Evolutionary conservation across 805 yeast species (phyloP), one percentile per base, ranked within the genome.

Genomic region (Wickerhamomyces queroliae): DNA sequence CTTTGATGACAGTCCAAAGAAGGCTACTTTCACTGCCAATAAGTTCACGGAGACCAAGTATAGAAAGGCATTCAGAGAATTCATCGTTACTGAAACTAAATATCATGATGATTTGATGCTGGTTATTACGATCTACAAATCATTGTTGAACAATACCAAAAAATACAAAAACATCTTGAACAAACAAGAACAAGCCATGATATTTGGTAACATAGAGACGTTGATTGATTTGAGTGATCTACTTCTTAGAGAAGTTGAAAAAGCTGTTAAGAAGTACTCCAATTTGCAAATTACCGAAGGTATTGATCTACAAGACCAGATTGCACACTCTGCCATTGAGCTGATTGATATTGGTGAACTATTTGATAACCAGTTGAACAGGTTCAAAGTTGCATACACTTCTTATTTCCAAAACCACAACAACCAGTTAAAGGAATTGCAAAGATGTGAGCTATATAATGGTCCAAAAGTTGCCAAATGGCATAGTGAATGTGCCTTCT

Each of bases 181-280:
- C 20, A 37, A 48, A 5, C 53, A 54, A 19, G 73, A 71, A 24
- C 65, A 64, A 39, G 33, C 62, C 5, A 38, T 63, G 7, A 45
- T 74, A 2, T 72, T 74, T 55, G 72, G 74, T 1, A 70, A 71
- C 44, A 47, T 70, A 28, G 66, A 58, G 13, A 60, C 69, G 2
- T 59, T 73, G 24, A 40, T 59, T 6, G 63, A 65, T 9, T 47
- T 69, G 5, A 63, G 69, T 43, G 52, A 55, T 13, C 39, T 63
- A 4, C 58, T 69, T 16, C 27, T 58, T 8, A 49, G 47, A 4
- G 44, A 52, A 4, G 27, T 55, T 2, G 33, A 30, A 2, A 47
- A 44, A 26, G 26, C 29, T 4, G 35, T 37, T 13, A 26, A 35
- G 8, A 12, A 24, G 3, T 22, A 26, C 2, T 33, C 31, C 7